Conservation (phyloP, 1,284 basidiomycete genomes). For the Cerioporus squamosus region DNA sequence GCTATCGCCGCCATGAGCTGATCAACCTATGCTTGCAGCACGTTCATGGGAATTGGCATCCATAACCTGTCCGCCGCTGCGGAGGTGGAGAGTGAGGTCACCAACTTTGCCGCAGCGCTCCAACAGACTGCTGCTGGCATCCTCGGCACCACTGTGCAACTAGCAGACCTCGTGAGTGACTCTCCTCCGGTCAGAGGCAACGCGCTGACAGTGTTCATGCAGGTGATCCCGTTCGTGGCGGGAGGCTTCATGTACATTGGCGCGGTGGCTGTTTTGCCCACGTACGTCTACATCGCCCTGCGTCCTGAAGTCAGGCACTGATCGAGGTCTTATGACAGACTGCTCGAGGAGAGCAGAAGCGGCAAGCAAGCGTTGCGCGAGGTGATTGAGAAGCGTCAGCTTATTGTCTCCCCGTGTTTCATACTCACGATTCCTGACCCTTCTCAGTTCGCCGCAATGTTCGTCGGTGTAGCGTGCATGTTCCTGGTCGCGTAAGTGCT, state of each 20-base stretch:
- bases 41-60: constrained; percentile 89
- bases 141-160: constrained; percentile 78
- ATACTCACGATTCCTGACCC: constrained; percentile 9
- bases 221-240: constrained; percentile 91
- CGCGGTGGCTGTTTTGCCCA: constrained; percentile 87
- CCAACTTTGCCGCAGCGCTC: constrained; percentile 71
- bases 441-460: constrained; percentile 84
- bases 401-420: neutral
- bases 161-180: constrained; percentile 73
- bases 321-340: constrained; percentile 43
- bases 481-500: constrained; percentile 81
- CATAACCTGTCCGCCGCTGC: constrained; percentile 66
- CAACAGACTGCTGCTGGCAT: constrained; percentile 75
- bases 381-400: constrained; percentile 45
- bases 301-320: too few relatives aligned
- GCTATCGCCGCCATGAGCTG: constrained; percentile 1
- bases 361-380: constrained; percentile 85
- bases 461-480: constrained; percentile 87
- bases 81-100: constrained; percentile 42
- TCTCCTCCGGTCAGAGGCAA: neutral
- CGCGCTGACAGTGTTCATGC: constrained; percentile 10
- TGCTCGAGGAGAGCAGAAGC: constrained; percentile 86
- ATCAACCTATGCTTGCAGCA: constrained; percentile 47
- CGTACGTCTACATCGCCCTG: constrained; percentile 53
- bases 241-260: constrained; percentile 95